These are phyloP conservation scores for Luvunga scandens DNA, from an alignment of 345 rosid species.

Conservation along the genomic window DNA sequence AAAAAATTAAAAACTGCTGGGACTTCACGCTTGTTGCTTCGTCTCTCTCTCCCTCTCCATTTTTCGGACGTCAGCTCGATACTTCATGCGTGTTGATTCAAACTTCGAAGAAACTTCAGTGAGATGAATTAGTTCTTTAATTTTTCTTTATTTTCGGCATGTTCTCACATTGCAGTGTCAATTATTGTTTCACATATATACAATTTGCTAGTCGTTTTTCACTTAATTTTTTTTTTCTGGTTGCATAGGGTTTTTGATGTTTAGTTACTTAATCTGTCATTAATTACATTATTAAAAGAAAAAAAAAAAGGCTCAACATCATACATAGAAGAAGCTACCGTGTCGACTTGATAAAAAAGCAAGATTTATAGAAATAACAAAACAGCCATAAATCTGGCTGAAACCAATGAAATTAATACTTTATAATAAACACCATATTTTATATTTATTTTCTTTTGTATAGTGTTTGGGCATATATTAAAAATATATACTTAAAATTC, in stretches of 20 bases:
- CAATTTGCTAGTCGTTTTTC: background rate
- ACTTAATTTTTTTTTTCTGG: background rate
- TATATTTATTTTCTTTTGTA: background rate
- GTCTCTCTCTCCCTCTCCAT: too few species aligned
- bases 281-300: too few species aligned
- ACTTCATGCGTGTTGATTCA: constrained; percentile 36
- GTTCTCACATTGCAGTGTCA: constrained; percentile 22
- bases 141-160: constrained; percentile 31
- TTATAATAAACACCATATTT: background rate
- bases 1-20: too few species aligned
- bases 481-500: background rate
- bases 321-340: too few species aligned
- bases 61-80: constrained; percentile 32
- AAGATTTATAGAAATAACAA: too few species aligned
- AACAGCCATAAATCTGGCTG: too few species aligned
- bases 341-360: too few species aligned
- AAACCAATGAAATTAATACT: background rate
- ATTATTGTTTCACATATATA: background rate
- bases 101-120: constrained; percentile 21
- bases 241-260: too few species aligned
- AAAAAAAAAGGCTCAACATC: too few species aligned
- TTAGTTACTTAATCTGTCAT: too few species aligned
- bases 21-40: too few species aligned
- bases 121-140: constrained; percentile 11
- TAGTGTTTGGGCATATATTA: background rate